These are phyloP conservation scores for Parasitella parasitica DNA, from an alignment of 371 early-diverging fungal genomes.

Conservation along the genomic window DNA sequence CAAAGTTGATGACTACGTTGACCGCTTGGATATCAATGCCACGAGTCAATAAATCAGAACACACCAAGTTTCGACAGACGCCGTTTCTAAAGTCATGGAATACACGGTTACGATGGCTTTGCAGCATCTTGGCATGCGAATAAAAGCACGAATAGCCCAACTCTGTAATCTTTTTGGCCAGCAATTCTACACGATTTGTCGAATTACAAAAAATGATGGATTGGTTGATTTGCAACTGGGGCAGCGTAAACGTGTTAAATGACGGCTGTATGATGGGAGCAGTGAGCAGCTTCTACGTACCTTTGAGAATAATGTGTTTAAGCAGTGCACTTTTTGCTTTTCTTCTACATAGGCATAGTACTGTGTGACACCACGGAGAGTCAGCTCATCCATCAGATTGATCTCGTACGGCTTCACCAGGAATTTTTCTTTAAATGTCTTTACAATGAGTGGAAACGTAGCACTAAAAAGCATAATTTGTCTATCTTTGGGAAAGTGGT, in stretches of 20 bases:
- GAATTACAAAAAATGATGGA: conserved; percentile 99
- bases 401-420: conserved; percentile 94
- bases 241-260: neutral
- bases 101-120: conserved; percentile 95
- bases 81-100: conserved; percentile 98
- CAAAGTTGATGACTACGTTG: conserved; percentile 99
- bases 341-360: conserved; percentile 98
- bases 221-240: conserved; percentile 94
- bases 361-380: conserved; percentile 95
- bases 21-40: conserved; percentile 99
- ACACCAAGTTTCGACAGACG: conserved; percentile 93
- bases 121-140: conserved; percentile 97
- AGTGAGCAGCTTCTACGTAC: conserved; percentile 8
- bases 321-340: conserved; percentile 95
- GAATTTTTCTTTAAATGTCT: conserved; percentile 92
- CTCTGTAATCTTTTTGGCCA: conserved; percentile 97
- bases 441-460: conserved; percentile 97
- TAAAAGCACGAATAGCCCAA: conserved; percentile 98
- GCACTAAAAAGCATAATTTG: conserved; percentile 98
- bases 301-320: conserved; percentile 96
- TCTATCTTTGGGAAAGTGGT: conserved; percentile 77
- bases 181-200: conserved; percentile 93
- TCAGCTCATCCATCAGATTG: conserved; percentile 98
- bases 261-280: neutral
- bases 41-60: conserved; percentile 96